Percentiles rank a stretch among this genome's conserved stretches.
Conservation (phyloP, 1,284 basidiomycete genomes). For the Apiotrichum gamsii region DNA sequence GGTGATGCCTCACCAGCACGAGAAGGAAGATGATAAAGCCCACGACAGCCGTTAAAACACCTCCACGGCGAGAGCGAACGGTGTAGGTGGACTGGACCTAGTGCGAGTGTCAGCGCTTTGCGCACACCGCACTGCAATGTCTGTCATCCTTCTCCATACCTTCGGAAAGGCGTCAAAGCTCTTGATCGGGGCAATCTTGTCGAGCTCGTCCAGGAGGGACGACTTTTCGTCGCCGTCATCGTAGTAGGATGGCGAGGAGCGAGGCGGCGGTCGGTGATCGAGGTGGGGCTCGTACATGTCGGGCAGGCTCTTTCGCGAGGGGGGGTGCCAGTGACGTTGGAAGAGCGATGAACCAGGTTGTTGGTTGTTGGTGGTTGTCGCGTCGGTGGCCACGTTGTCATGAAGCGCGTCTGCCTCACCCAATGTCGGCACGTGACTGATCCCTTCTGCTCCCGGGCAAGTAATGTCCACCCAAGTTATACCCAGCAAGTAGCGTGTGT, state of each 20-base stretch:
- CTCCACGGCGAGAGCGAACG: constrained; percentile 73
- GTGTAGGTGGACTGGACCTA: constrained; percentile 77
- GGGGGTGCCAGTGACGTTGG: background rate
- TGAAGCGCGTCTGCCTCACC: no score
- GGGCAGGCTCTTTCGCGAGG: background rate
- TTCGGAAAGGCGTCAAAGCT: constrained; percentile 70
- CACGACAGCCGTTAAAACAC: constrained; percentile 78
- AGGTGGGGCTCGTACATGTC: constrained; percentile 8
- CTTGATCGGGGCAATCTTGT: constrained; percentile 46
- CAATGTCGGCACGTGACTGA: no score
- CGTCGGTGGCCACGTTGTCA: no score
- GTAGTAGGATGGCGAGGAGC: background rate
- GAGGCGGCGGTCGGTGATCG: background rate
- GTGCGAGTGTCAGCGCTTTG: background rate
- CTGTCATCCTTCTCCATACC: constrained; percentile 39
- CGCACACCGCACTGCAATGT: background rate
- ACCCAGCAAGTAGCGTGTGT: no score
- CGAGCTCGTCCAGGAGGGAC: constrained; percentile 43
- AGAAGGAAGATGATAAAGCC: constrained; percentile 56
- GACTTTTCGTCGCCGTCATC: constrained; percentile 18
- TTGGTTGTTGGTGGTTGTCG: no score
- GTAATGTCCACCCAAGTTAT: no score
- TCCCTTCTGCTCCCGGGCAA: no score
- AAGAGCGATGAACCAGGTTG: background rate
- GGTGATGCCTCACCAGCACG: constrained; percentile 31